Evolutionary conservation across 164 flowering plant genomes (phyloP), one percentile per base, ranked within the genome.

Genomic region (Brasenia schreberi): DNA sequence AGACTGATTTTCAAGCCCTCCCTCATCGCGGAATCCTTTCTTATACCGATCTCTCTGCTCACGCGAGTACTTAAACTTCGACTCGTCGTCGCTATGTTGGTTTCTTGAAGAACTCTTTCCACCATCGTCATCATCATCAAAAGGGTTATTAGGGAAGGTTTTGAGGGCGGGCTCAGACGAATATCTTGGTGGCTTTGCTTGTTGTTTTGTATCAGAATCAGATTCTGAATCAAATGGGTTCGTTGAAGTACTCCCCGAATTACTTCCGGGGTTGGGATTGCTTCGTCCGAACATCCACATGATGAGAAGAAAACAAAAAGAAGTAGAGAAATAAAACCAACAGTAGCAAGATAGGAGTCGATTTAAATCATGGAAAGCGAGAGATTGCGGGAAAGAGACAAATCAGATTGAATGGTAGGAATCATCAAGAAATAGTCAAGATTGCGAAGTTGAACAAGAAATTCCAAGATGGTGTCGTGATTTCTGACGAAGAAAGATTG

Each of bases 171-270:
- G 85, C 23, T 78, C 89, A 2, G 89, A 87, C 19, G 83, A 69
- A 6, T 83, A 73, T 71, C 81, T 83, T 5, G 71, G 62, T 3
- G 77, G 75, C 53, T 4, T 45, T 12, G 53, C 11, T 12, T 3
- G 53, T 7, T 7, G 53, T 5, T 64, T 80, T 18, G 43, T 62
- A 19, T 83, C 82, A 19, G 79, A 62, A n/a, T 80, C 88, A 53
- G 76, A 64, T 53, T 82, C 86, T 0, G 81, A 77, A 74, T 80
- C 87, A 69, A 92, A 87, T 11, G 92, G 95, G 77, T 88, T 87
- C 1, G 11, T 45, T 12, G 53, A 7, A 12, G 11, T 7, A 45
- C 12, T 45, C 5, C 11, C 53, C 6, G 53, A 7, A 12, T 1
- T 7, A 45, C 12, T 45, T 45, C 11, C 53, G 12, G 53, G 12